Evolutionary conservation across 2,329 filamentous ascomycete genomes (phyloP).

Genomic region (Microsporum ferrugineum): DNA sequence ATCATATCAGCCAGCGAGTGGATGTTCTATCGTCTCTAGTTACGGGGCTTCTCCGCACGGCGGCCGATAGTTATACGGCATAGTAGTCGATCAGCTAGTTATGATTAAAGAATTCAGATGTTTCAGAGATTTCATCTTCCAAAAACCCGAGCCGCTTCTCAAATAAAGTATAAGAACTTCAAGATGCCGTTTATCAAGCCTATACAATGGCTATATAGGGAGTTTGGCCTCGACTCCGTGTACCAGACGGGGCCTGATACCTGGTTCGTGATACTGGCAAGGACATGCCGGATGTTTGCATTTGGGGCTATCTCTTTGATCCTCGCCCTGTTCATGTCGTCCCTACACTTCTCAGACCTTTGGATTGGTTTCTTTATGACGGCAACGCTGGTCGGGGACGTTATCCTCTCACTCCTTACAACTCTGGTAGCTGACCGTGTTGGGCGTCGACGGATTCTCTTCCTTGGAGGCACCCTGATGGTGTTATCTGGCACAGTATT

Average conservation of each 20-base stretch:
- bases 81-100: neutral
- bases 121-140: neutral
- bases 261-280: neutral
- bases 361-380: neutral
- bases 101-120: neutral
- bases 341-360: neutral
- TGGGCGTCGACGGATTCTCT: neutral
- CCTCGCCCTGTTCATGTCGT: neutral
- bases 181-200: neutral
- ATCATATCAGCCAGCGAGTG: no score
- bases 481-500: neutral
- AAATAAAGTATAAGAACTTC: neutral
- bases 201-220: neutral
- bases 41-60: neutral
- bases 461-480: neutral
- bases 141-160: neutral
- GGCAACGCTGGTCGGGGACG: neutral
- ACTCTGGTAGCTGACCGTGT: neutral
- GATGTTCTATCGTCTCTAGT: no score
- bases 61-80: neutral
- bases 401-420: neutral
- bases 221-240: neutral
- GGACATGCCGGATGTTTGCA: constrained; percentile 1
- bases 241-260: neutral
- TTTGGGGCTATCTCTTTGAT: neutral